Evolutionary conservation across 441 rosid species (phyloP).

Genomic region (Pelargonium cotyledonis): DNA sequence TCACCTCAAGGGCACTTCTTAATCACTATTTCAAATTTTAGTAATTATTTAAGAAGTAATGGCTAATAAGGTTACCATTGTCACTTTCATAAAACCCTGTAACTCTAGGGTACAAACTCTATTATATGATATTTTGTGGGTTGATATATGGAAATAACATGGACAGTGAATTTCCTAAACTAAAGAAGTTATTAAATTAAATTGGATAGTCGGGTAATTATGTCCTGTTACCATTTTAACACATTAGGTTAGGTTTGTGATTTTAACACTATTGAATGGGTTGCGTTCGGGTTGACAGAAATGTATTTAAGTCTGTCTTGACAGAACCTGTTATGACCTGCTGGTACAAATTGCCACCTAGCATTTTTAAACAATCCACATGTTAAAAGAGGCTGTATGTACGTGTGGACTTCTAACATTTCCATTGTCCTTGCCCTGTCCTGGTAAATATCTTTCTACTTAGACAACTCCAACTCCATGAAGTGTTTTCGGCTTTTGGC

Average conservation of each 20-base stretch:
- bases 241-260: not conserved
- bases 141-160: not conserved
- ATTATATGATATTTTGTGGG: not conserved
- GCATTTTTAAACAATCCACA: not conserved
- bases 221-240: not conserved
- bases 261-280: not conserved
- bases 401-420: not conserved
- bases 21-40: not conserved
- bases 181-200: not conserved
- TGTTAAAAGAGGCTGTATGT: not conserved
- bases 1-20: not conserved
- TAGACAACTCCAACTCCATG: not conserved
- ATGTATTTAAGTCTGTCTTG: not conserved
- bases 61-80: not conserved
- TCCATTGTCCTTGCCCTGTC: not conserved
- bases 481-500: not conserved
- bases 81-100: not conserved
- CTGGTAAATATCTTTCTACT: not conserved
- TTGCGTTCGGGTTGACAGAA: not conserved
- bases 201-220: not conserved
- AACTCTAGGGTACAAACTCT: not conserved
- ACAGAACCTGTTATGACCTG: not conserved
- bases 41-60: too few species aligned
- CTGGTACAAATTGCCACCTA: not conserved
- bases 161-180: not conserved